Evolutionary conservation across 495 filamentous ascomycete genomes (phyloP), one percentile per base, ranked within the genome.

Genomic region (Cladorrhinum samala): DNA sequence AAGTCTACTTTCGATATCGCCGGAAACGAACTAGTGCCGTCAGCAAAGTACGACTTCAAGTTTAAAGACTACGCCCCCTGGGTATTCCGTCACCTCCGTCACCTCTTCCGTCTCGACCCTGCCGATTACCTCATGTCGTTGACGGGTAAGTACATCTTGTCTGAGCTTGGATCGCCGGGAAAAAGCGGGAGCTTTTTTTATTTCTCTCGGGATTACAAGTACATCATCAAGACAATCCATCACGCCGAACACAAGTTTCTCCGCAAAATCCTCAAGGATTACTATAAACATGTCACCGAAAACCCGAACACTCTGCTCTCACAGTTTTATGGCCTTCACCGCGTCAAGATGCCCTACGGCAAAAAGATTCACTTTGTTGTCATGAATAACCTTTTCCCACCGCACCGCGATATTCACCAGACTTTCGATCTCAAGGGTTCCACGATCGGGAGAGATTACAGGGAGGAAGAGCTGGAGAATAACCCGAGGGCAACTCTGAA

Each of bases 121-220:
- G 93, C 91, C 55, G 93, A 99, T 66, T 99, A 99, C 66, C 79
- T 99, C 33, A 92, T 99, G 83, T 99, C 93, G 9, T 77, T 99
- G 55, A 99, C 93, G 6, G 93, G 91, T 70, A 99, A 97, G 71
- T 99, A 97, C 70, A 97, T 99, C 52, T 75, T 99, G 42, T 97
- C 93, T 1, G 93, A 99, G 68, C 76, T 99, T 24, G 94, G 94
- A 17, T 97, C 93, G 13, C 93, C 93, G 3, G 93, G 93, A 14
- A 99, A 99, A 74, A 96, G 91, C 69, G 94, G 94, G 16, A 96
- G 91, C 67, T 99, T 99, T 71, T 99, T 99, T 74, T 99, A 99
- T 74, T 99, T 99, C 74, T 97, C 94, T 23, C 81, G 93, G 48
- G 93, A 99, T 66, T 99, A 97, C 77, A 99, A 99, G 72, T 99